These are phyloP conservation scores for Cyberlindnera americana DNA, from an alignment of 805 yeast genomes.

Conservation along the genomic window DNA sequence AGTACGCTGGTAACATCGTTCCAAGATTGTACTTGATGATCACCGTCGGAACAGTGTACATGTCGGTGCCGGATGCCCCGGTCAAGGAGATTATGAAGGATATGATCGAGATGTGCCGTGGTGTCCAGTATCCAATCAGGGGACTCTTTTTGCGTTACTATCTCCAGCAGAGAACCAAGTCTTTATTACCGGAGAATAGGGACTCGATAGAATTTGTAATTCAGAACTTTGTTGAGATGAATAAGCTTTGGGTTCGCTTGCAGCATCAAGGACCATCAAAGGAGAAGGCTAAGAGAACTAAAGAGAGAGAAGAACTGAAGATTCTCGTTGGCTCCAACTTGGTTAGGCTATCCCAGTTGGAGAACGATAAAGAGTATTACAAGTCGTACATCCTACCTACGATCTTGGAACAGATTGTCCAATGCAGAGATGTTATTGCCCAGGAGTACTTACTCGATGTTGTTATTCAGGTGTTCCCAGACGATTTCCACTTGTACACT, in stretches of 20 bases:
- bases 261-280: constrained; percentile 94
- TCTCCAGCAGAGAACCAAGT: constrained; percentile 75
- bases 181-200: constrained; percentile 38
- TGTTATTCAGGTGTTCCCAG: constrained; percentile 91
- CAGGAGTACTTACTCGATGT: constrained; percentile 92
- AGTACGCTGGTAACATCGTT: constrained; percentile 88
- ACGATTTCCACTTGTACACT: constrained; percentile 79
- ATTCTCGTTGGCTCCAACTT: constrained; percentile 90
- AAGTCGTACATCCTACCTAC: constrained; percentile 62
- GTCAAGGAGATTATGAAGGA: constrained; percentile 85
- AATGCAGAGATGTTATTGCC: constrained; percentile 87
- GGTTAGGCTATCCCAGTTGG: constrained; percentile 83
- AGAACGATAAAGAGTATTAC: constrained; percentile 53
- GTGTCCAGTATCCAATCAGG: constrained; percentile 92
- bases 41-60: constrained; percentile 87
- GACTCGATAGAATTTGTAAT: constrained; percentile 78
- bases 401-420: constrained; percentile 84
- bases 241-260: constrained; percentile 93
- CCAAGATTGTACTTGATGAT: constrained; percentile 94
- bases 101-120: constrained; percentile 96
- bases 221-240: constrained; percentile 93
- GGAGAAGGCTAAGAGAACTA: constrained; percentile 68
- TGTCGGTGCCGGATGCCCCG: constrained; percentile 76
- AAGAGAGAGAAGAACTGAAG: constrained; percentile 84
- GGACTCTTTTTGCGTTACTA: constrained; percentile 90